A percentile compares a stretch with the other conserved stretches of the same genome.
Evolutionary conservation across 2,329 filamentous ascomycete genomes (phyloP).

Genomic region (Ophiocordyceps robertsii): DNA sequence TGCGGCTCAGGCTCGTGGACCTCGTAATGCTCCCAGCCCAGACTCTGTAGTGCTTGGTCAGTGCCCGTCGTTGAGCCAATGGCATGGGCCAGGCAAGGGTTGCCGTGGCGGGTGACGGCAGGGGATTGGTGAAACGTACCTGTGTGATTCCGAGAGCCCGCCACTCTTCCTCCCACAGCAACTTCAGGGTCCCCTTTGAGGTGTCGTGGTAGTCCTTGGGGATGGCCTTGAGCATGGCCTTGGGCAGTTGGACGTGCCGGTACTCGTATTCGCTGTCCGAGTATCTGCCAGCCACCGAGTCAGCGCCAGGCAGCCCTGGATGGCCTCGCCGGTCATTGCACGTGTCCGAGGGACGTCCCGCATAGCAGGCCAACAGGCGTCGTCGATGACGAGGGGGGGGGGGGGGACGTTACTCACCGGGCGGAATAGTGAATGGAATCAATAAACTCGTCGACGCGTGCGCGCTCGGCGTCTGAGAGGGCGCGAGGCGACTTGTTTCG

Average conservation of each 20-base stretch:
- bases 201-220: constrained; percentile 89
- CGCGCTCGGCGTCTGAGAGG: constrained; percentile 68
- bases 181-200: constrained; percentile 80
- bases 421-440: constrained; percentile 93
- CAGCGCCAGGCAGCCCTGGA: neutral
- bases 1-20: constrained; percentile 98
- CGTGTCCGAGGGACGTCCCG: neutral
- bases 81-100: neutral
- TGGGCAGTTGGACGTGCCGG: constrained; percentile 92
- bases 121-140: constrained; percentile 34
- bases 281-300: constrained; percentile 48
- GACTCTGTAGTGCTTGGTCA: constrained; percentile 48
- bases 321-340: neutral
- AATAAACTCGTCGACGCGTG: constrained; percentile 78
- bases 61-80: neutral
- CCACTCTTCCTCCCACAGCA: constrained; percentile 98
- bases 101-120: neutral
- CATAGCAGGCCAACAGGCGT: neutral
- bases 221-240: constrained; percentile 95
- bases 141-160: constrained; percentile 92
- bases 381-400: neutral
- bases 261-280: constrained; percentile 90
- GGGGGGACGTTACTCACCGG: constrained; percentile 40
- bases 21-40: constrained; percentile 99
- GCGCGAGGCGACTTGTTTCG: constrained; percentile 78